Evolutionary conservation across 2,329 filamentous ascomycete species (phyloP).

Genomic region (Ophiocordyceps camponoti-rufipedis): DNA sequence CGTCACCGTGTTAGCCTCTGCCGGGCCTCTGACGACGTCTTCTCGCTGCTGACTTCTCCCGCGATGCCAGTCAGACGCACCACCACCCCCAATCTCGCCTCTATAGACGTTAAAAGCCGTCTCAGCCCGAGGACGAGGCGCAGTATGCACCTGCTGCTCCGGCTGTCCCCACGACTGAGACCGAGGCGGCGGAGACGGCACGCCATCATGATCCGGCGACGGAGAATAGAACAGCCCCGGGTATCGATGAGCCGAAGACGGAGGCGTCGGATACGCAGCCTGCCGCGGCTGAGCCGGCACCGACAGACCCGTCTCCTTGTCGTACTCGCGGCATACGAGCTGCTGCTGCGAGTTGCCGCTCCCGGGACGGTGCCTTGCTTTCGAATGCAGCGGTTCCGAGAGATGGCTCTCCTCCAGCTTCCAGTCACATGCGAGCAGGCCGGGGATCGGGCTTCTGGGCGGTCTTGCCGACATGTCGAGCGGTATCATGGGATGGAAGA

Average conservation of each 20-base stretch:
- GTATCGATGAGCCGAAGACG: slow-evolving; percentile 31
- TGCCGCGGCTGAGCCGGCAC: slow-evolving; percentile 7
- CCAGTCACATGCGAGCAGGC: slow-evolving; percentile 29
- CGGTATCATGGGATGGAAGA: background rate
- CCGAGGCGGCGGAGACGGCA: slow-evolving; percentile 1
- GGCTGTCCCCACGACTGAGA: slow-evolving; percentile 4
- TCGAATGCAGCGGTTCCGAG: slow-evolving; percentile 25
- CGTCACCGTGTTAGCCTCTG: slow-evolving; percentile 20
- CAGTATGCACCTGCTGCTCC: slow-evolving; percentile 4
- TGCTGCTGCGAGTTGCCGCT: slow-evolving; percentile 12
- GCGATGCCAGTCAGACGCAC: background rate
- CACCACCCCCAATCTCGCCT: slow-evolving; percentile 13
- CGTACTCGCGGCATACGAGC: slow-evolving; percentile 18
- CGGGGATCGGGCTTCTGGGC: slow-evolving; percentile 19
- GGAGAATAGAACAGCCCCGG: slow-evolving; percentile 24
- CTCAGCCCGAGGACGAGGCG: slow-evolving; percentile 4
- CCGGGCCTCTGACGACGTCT: slow-evolving; percentile 11
- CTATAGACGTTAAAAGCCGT: slow-evolving; percentile 13
- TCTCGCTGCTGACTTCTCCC: background rate
- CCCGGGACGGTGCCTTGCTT: slow-evolving; percentile 15
- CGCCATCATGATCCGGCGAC: slow-evolving; percentile 1
- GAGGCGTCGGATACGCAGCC: slow-evolving; percentile 22
- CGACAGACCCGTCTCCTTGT: slow-evolving; percentile 30
- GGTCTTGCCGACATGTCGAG: slow-evolving; percentile 1
- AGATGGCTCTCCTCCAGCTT: slow-evolving; percentile 36